Percentiles rank a stretch among this genome's conserved stretches.
These are phyloP conservation scores for Sphagnum contortum DNA, from an alignment of 225 moss, liverwort and hornwort genomes.

Conservation along the genomic window DNA sequence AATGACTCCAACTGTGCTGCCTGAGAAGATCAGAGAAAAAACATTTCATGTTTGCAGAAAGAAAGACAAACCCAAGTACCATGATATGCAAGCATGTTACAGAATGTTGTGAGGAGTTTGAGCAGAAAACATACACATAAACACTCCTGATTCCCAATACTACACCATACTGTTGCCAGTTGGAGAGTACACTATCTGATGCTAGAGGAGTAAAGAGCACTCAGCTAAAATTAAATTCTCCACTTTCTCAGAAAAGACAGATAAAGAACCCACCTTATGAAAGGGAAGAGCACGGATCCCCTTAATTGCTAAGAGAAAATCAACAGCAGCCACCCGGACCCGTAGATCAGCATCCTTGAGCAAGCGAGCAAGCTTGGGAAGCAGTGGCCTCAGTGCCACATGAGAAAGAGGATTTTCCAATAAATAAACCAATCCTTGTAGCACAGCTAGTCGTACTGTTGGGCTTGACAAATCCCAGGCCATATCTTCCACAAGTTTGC, in stretches of 20 bases:
- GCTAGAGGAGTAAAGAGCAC: too few relatives aligned
- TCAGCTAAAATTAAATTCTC: background rate
- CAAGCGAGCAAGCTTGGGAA: conserved; percentile 28
- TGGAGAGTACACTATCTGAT: too few relatives aligned
- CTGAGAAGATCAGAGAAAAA: conserved; percentile 18
- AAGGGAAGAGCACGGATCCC: conserved; percentile 35
- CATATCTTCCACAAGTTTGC: conserved; percentile 33
- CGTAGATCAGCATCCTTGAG: conserved; percentile 30
- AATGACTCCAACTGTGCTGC: conserved; percentile 30
- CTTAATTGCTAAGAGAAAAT: conserved; percentile 39
- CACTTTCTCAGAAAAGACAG: background rate
- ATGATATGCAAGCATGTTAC: too few relatives aligned
- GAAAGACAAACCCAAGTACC: too few relatives aligned
- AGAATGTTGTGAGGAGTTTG: too few relatives aligned
- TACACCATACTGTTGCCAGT: too few relatives aligned
- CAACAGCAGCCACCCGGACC: conserved; percentile 44
- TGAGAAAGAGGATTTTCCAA: conserved; percentile 42
- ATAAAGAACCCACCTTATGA: conserved; percentile 20
- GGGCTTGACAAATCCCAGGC: conserved; percentile 23
- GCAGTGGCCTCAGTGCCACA: conserved; percentile 26
- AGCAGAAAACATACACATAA: too few relatives aligned
- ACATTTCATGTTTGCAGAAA: background rate
- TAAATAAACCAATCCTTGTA: conserved; percentile 30
- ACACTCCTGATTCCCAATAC: too few relatives aligned
- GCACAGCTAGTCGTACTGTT: conserved; percentile 30